phyloP scores from a whole-genome alignment of 257 asterid genomes.

The Gentiana straminea region DNA sequence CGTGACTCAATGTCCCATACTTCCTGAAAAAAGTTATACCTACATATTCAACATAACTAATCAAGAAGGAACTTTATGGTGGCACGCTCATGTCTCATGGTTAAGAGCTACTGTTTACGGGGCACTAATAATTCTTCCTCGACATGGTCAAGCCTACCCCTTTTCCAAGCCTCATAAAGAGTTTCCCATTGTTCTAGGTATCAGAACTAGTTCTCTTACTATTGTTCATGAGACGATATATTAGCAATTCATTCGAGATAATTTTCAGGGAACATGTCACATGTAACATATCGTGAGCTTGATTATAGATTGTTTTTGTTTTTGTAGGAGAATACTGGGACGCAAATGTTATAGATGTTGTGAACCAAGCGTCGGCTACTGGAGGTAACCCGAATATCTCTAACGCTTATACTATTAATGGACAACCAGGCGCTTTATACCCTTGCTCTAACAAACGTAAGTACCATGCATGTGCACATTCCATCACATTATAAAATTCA shows the following conservation, averaged over 20 bases:
- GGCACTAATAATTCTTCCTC: too few species aligned
- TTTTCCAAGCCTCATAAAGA: too few species aligned
- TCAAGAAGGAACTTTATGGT: slow-evolving; percentile 66
- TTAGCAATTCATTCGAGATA: too few species aligned
- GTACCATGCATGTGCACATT: too few species aligned
- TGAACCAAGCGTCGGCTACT: slow-evolving; percentile 24
- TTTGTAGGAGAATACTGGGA: slow-evolving; percentile 50
- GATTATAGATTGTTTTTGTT: too few species aligned
- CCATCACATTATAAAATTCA: too few species aligned
- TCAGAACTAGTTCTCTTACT: too few species aligned
- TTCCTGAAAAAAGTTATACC: slow-evolving; percentile 49
- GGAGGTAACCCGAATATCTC: slow-evolving; percentile 45
- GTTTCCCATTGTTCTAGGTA: too few species aligned
- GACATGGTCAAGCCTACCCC: too few species aligned
- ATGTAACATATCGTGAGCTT: too few species aligned
- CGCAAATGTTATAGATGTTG: slow-evolving; percentile 19
- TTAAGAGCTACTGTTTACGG: slow-evolving; percentile 37
- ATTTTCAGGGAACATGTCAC: too few species aligned
- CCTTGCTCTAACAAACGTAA: slow-evolving; percentile 23
- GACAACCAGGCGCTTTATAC: slow-evolving; percentile 52
- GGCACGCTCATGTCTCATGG: slow-evolving; percentile 68
- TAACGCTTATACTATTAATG: slow-evolving; percentile 64
- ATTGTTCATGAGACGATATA: too few species aligned
- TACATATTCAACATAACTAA: slow-evolving; percentile 44
- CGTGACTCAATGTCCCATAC: slow-evolving; percentile 63